A percentile compares a stretch with the other conserved stretches of the same genome.
Evolutionary conservation across 116 monocot species (phyloP).

Genomic region (Iris pallida): DNA sequence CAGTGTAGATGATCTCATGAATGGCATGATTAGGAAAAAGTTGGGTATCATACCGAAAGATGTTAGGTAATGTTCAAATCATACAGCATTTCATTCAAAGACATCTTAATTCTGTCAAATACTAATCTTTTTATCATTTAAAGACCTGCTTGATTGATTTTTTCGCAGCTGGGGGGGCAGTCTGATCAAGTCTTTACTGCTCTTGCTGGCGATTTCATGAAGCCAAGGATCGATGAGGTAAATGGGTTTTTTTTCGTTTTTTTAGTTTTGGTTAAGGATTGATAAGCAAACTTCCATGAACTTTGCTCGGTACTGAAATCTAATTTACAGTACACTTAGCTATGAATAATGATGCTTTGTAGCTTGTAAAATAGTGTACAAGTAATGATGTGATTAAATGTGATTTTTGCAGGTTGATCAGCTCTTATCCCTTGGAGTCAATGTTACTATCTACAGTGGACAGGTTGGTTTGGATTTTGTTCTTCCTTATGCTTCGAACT

Average conservation of each 20-base stretch:
- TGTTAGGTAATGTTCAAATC: slow-evolving; percentile 42
- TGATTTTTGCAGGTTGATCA: slow-evolving; percentile 71
- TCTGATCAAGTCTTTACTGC: slow-evolving; percentile 55
- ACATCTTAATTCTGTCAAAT: no score
- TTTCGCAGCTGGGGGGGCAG: slow-evolving; percentile 77
- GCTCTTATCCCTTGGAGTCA: slow-evolving; percentile 69
- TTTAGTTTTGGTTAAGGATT: neutral
- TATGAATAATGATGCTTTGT: neutral
- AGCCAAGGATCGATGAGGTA: slow-evolving; percentile 86
- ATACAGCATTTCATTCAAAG: no score
- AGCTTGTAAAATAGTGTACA: no score
- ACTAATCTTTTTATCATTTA: no score
- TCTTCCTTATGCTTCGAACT: no score
- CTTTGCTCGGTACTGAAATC: neutral
- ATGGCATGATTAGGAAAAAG: slow-evolving; percentile 66
- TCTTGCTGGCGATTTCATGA: slow-evolving; percentile 74
- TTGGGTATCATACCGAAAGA: slow-evolving; percentile 73
- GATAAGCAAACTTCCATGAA: no score
- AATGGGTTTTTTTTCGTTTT: neutral
- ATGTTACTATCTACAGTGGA: slow-evolving; percentile 86
- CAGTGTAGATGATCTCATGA: slow-evolving; percentile 46
- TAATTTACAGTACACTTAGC: neutral
- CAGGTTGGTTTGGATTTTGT: slow-evolving; percentile 45
- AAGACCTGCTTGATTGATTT: neutral
- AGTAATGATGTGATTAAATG: neutral